These are phyloP conservation scores for Pseudopithomyces maydicus DNA, from an alignment of 2,329 filamentous ascomycete genomes.

Conservation along the genomic window DNA sequence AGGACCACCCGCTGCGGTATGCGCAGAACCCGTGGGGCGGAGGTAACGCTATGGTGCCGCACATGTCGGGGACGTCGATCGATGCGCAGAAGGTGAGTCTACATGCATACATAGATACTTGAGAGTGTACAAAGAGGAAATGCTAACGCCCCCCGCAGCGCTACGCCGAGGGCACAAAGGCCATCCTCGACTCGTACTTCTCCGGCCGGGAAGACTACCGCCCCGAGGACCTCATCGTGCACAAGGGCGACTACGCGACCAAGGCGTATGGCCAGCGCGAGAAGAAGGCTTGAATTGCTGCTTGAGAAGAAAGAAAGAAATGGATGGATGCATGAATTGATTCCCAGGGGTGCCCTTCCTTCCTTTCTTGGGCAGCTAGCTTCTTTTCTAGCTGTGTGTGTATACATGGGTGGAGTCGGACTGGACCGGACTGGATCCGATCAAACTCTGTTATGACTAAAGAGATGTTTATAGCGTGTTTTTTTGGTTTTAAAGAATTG, in stretches of 20 bases:
- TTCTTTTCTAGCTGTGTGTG: too few relatives aligned
- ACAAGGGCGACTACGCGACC: slow-evolving; percentile 90
- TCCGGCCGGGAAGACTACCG: slow-evolving; percentile 85
- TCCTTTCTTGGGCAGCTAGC: too few relatives aligned
- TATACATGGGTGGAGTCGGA: too few relatives aligned
- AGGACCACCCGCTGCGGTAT: slow-evolving; percentile 89
- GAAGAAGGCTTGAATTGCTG: slow-evolving; percentile 50
- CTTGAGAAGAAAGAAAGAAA: too few relatives aligned
- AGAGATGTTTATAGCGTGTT: too few relatives aligned
- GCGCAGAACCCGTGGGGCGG: slow-evolving; percentile 95
- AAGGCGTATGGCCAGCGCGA: slow-evolving; percentile 84
- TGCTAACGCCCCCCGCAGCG: slow-evolving; percentile 24
- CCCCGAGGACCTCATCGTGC: slow-evolving; percentile 87
- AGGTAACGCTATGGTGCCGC: slow-evolving; percentile 97
- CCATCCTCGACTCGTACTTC: slow-evolving; percentile 90
- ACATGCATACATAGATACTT: too few relatives aligned
- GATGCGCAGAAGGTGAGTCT: slow-evolving; percentile 76
- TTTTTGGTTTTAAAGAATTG: too few relatives aligned
- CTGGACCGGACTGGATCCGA: too few relatives aligned
- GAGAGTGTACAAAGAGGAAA: too few relatives aligned
- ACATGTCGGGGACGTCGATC: slow-evolving; percentile 99
- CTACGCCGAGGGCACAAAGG: slow-evolving; percentile 86
- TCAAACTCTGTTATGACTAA: too few relatives aligned
- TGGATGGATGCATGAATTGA: too few relatives aligned
- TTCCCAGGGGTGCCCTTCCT: too few relatives aligned